Evolutionary conservation across 441 rosid genomes (phyloP).

Genomic region (Populus hybrid): DNA sequence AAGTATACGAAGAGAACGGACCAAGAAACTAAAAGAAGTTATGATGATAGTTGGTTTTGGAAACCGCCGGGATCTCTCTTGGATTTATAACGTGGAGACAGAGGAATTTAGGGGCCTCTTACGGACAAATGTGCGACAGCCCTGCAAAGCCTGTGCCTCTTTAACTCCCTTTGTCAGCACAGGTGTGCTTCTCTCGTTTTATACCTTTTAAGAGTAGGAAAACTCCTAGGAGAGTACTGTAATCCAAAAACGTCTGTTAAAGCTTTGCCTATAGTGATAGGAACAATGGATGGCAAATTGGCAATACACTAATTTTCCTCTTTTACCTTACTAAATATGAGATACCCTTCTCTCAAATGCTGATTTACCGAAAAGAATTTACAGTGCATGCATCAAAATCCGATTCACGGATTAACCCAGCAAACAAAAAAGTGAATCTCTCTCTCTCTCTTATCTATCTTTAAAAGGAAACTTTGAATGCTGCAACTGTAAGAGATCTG

Average conservation of each 20-base stretch:
- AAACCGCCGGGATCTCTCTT: not conserved
- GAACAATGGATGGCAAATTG: conserved; percentile 12
- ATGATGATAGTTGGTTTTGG: not conserved
- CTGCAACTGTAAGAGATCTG: conserved; percentile 29
- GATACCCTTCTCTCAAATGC: conserved; percentile 7
- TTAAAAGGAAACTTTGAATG: conserved; percentile 8
- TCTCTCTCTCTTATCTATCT: not conserved
- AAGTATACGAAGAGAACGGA: not conserved
- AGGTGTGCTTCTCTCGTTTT: conserved; percentile 19
- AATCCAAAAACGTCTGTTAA: conserved; percentile 15
- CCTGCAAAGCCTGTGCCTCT: conserved; percentile 18
- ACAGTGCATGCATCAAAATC: conserved; percentile 2
- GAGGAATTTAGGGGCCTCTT: not conserved
- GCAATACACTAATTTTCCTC: conserved; percentile 13
- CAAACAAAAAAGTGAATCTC: not conserved
- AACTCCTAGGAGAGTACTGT: conserved; percentile 2
- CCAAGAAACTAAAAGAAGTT: conserved; percentile 1
- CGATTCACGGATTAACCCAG: not conserved
- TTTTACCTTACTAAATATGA: not conserved
- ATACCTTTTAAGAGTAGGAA: conserved; percentile 15
- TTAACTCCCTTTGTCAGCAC: conserved; percentile 3
- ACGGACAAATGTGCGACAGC: conserved; percentile 29
- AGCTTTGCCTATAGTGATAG: conserved; percentile 10
- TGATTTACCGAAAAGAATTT: not conserved
- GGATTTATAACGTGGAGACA: conserved; percentile 10